Evolutionary conservation across 257 asterid species (phyloP), one percentile per base, ranked within the genome.

Genomic region (Linderniella brevidens): DNA sequence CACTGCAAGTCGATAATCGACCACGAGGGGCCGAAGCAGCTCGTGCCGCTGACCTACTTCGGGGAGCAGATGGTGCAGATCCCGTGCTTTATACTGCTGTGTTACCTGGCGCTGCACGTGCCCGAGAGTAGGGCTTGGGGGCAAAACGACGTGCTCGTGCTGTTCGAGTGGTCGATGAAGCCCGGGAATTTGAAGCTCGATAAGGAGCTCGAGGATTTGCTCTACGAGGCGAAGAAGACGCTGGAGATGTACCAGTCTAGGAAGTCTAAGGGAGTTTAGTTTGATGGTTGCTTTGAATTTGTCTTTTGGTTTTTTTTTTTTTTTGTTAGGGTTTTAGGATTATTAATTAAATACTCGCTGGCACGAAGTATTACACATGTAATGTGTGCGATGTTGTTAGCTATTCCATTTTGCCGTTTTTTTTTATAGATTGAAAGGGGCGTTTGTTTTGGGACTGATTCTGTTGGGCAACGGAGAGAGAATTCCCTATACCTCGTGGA

Each of bases 11-110:
- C 81, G 14, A 72, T 83, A 19, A 68, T 83, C 13, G 61, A 38
- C 0, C 56, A 32, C 0, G 85, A 76, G 7, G 92, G 85, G 14
- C 50, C 60, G 4, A 77, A 77, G 49, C 82, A 83, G 19, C 57
- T 83, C 40, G 38, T 62, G 1, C 75, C 71, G 1, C 50, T 69
- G 60, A 48, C 72, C 17, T 74, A 76, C 62, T 72, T 79, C 13
- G 92, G 92, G 0, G 92, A 79, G 54, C 85, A 54, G 25, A 64
- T 72, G 78, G 77, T 83, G 8, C 80, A 77, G 57, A 54, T 83
- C 7, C 92, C 92, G 1, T 67, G 78, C 3, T 63, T 76, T 3
- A 50, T 79, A 10, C 49, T 83, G 36, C 64, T 79, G 4, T 74
- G 92, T 13, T 79, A 76, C 47, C 65, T 79, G 8, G 85, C 88